These are phyloP conservation scores for Aspergillus novofumigatus DNA, from an alignment of 2,329 filamentous ascomycete genomes.

Conservation along the genomic window DNA sequence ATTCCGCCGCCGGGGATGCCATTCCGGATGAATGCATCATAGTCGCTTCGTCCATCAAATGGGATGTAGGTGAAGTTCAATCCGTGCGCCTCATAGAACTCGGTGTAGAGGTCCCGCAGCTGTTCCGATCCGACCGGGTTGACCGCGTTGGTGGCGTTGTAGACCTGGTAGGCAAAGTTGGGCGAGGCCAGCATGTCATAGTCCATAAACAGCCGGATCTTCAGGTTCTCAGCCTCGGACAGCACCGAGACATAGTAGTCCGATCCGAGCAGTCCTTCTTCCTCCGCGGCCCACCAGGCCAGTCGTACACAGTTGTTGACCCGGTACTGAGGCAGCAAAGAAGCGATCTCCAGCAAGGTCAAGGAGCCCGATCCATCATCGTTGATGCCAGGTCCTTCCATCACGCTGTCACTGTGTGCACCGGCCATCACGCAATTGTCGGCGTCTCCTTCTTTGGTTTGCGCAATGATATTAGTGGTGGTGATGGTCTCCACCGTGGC, in stretches of 20 bases:
- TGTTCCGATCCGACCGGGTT: conserved; percentile 63
- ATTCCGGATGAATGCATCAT: conserved; percentile 68
- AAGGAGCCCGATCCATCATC: conserved; percentile 69
- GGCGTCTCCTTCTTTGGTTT: conserved; percentile 54
- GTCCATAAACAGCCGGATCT: conserved; percentile 64
- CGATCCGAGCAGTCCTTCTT: conserved; percentile 58
- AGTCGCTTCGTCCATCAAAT: conserved; percentile 76
- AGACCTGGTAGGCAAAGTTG: conserved; percentile 54
- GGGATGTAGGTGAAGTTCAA: conserved; percentile 67
- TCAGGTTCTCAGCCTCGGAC: conserved; percentile 47
- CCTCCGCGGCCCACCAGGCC: conserved; percentile 60
- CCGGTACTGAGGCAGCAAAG: conserved; percentile 64
- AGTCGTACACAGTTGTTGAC: conserved; percentile 68
- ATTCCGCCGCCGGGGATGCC: conserved; percentile 72
- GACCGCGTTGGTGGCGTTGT: conserved; percentile 52
- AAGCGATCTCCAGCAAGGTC: conserved; percentile 55
- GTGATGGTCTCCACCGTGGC: conserved; percentile 44
- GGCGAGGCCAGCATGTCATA: conserved; percentile 66
- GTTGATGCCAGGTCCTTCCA: conserved; percentile 66
- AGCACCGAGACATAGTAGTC: conserved; percentile 52
- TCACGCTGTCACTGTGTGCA: conserved; percentile 58
- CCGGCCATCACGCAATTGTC: conserved; percentile 57
- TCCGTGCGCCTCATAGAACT: conserved; percentile 61
- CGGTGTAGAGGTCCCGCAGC: conserved; percentile 62
- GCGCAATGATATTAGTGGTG: conserved; percentile 57